These are phyloP conservation scores for Kingdonia uniflora DNA, from an alignment of 164 flowering plant genomes.

Conservation along the genomic window DNA sequence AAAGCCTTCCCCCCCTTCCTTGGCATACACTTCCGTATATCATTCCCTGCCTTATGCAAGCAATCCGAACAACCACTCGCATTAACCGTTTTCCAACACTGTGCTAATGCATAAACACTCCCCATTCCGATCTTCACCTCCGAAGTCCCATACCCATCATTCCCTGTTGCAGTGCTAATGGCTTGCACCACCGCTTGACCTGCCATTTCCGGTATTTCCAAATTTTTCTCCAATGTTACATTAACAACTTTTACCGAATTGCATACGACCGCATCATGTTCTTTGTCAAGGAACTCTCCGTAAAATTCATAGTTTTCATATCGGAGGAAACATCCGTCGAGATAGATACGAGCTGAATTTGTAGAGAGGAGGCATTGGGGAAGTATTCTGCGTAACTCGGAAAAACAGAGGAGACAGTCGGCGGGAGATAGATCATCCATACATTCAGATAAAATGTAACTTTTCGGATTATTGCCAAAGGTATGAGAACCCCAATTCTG, in stretches of 20 bases:
- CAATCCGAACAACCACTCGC: constrained; percentile 41
- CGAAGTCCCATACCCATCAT: constrained; percentile 27
- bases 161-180: constrained; percentile 16
- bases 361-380: constrained; percentile 56
- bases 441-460: constrained; percentile 58
- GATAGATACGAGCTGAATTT: constrained; percentile 29
- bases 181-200: constrained; percentile 16
- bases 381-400: constrained; percentile 39
- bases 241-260: constrained; percentile 13
- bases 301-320: constrained; percentile 44
- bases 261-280: constrained; percentile 21
- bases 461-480: constrained; percentile 7
- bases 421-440: constrained; percentile 40
- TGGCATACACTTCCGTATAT: constrained; percentile 26
- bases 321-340: constrained; percentile 60
- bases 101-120: constrained; percentile 39
- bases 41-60: constrained; percentile 34
- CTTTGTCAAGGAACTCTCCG: constrained; percentile 17
- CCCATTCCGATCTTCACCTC: constrained; percentile 10
- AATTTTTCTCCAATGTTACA: neutral
- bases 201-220: constrained; percentile 1
- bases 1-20: constrained; percentile 47
- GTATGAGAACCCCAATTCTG: constrained; percentile 17
- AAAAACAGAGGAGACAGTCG: constrained; percentile 68
- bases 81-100: constrained; percentile 59